A percentile compares a stretch with the other conserved stretches of the same genome.
These are phyloP conservation scores for Rhizopogon salebrosus DNA, from an alignment of 768 basidiomycete species.

Conservation along the genomic window DNA sequence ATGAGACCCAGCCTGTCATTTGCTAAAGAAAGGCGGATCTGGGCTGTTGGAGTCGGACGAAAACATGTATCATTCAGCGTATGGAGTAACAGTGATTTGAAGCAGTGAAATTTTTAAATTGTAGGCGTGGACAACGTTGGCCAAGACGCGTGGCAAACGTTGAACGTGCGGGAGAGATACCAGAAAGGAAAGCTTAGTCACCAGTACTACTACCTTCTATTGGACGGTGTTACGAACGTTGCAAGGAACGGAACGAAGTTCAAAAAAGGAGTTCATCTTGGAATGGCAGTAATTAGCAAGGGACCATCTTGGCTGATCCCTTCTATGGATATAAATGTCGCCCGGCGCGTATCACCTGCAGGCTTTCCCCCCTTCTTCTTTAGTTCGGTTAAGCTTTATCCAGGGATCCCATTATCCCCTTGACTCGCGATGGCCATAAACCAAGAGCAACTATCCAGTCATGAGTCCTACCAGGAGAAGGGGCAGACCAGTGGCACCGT, in stretches of 20 bases:
- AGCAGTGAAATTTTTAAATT: too few species aligned
- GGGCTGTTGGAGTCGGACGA: too few species aligned
- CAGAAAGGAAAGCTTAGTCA: slow-evolving; percentile 2
- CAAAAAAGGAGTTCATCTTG: background rate
- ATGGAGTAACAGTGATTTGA: too few species aligned
- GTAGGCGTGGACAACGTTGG: too few species aligned
- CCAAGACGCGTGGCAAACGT: too few species aligned
- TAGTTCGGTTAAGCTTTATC: too few species aligned
- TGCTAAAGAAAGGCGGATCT: too few species aligned
- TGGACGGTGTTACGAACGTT: slow-evolving; percentile 21
- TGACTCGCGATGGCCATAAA: slow-evolving; percentile 14
- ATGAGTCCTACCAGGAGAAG: slow-evolving; percentile 26
- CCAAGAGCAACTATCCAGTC: slow-evolving; percentile 22
- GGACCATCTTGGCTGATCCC: too few species aligned
- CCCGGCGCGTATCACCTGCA: background rate
- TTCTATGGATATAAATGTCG: too few species aligned
- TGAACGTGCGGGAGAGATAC: background rate
- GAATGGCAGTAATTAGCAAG: background rate
- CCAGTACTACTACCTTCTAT: background rate
- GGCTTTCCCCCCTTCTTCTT: background rate
- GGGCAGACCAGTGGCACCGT: slow-evolving; percentile 24
- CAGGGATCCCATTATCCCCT: background rate
- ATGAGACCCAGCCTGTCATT: too few species aligned
- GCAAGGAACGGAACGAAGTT: slow-evolving; percentile 24
- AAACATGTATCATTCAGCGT: too few species aligned